phyloP scores from a whole-genome alignment of 2,329 filamentous ascomycete species.

The Cladophialophora exuberans region DNA sequence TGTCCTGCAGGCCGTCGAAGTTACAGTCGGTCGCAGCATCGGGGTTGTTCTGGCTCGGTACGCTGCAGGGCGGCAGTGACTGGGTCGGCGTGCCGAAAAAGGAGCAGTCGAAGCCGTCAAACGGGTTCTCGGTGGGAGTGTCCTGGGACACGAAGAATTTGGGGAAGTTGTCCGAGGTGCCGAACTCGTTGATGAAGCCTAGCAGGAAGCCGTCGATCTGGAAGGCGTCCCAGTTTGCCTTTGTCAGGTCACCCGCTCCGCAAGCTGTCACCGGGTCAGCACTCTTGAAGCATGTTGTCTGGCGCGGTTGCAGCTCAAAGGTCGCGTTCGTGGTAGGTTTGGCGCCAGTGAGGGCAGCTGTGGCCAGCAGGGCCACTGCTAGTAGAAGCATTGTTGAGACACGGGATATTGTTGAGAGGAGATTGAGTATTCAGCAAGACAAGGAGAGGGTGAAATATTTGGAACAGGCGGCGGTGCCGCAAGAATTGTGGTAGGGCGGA shows the following conservation, averaged over 20 bases:
- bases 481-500: too few species aligned
- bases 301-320: neutral
- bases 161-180: conserved; percentile 10
- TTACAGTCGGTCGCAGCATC: conserved; percentile 8
- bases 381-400: neutral
- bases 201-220: conserved; percentile 11
- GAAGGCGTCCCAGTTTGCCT: conserved; percentile 14
- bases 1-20: conserved; percentile 7
- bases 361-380: neutral
- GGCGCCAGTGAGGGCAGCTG: neutral
- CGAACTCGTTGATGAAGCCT: conserved; percentile 15
- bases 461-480: too few species aligned
- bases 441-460: too few species aligned
- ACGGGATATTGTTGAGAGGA: neutral
- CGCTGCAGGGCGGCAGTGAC: conserved; percentile 1
- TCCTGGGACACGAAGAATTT: conserved; percentile 18
- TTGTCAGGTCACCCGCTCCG: conserved; percentile 5
- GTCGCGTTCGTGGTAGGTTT: neutral
- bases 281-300: conserved; percentile 2
- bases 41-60: neutral
- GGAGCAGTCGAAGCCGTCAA: conserved; percentile 16
- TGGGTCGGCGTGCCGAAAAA: conserved; percentile 1
- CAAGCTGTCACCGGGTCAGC: conserved; percentile 4
- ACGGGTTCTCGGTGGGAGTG: conserved; percentile 7
- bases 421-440: neutral